Conservation (phyloP, 1,284 basidiomycete species). For the Schizopora paradoxa region DNA sequence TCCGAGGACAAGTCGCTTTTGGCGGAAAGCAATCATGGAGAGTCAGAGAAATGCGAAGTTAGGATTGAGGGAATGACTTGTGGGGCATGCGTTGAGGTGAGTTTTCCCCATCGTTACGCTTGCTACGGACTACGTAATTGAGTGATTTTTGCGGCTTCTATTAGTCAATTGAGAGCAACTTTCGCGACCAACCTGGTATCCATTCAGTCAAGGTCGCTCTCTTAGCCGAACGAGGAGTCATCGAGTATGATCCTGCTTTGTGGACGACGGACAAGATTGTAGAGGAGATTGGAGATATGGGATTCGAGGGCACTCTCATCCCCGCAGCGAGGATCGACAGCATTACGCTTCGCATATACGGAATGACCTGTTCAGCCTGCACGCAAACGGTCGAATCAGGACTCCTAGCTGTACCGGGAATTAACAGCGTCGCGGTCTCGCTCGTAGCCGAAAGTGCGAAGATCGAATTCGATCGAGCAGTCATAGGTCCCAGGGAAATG, state of each 20-base stretch:
- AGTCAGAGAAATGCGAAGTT: constrained; percentile 56
- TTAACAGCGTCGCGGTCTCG: constrained; percentile 68
- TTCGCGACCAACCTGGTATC: constrained; percentile 84
- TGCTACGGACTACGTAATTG: not conserved
- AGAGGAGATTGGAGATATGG: constrained; percentile 89
- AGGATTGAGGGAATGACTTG: constrained; percentile 91
- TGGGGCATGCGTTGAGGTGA: constrained; percentile 83
- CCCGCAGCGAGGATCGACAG: constrained; percentile 57
- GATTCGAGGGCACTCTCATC: constrained; percentile 82
- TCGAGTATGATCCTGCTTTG: constrained; percentile 80
- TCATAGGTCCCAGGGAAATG: constrained; percentile 79
- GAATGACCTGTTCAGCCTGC: constrained; percentile 88
- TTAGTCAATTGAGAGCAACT: constrained; percentile 89
- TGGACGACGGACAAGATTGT: constrained; percentile 83
- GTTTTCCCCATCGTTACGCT: constrained; percentile 22
- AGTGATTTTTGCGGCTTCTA: not conserved
- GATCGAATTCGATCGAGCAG: constrained; percentile 69
- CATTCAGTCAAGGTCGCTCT: constrained; percentile 87
- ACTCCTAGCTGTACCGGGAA: constrained; percentile 68
- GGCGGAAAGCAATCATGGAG: constrained; percentile 22
- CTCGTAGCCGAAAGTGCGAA: constrained; percentile 69
- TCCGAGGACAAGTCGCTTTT: constrained; percentile 33
- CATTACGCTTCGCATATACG: constrained; percentile 76
- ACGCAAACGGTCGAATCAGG: constrained; percentile 74
- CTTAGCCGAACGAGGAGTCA: constrained; percentile 86